Conservation (phyloP, 306 rosid species). For the Citrullus amarus region DNA sequence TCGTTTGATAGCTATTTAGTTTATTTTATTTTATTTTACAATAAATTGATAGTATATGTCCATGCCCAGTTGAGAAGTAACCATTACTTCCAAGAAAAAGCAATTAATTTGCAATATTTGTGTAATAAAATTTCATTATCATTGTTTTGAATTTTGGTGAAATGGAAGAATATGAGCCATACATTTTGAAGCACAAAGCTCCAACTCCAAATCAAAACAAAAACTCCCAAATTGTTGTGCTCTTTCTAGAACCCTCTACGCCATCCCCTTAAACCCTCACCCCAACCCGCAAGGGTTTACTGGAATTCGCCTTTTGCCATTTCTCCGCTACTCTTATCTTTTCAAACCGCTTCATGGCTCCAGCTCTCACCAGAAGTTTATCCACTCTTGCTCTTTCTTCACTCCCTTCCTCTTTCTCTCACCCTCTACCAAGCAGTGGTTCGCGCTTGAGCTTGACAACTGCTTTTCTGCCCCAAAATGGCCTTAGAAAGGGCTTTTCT, state of each 20-base stretch:
- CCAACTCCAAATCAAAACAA: conserved; percentile 1
- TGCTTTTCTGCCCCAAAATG: conserved; percentile 46
- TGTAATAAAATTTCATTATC: background rate
- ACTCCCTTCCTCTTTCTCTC: conserved; percentile 45
- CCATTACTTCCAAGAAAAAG: background rate
- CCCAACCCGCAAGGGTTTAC: conserved; percentile 17
- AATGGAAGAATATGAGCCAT: conserved; percentile 31
- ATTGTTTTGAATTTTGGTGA: conserved; percentile 8
- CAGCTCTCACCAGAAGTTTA: conserved; percentile 58
- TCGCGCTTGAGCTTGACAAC: conserved; percentile 25
- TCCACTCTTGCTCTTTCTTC: conserved; percentile 46
- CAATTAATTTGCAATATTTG: background rate
- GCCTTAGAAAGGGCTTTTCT: conserved; percentile 23
- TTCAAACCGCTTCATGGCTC: conserved; percentile 40
- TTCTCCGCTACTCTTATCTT: conserved; percentile 1
- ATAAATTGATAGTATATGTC: too few relatives aligned
- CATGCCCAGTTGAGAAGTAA: background rate
- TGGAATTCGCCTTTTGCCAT: background rate
- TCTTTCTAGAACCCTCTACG: conserved; percentile 36
- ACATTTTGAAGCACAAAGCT: conserved; percentile 13
- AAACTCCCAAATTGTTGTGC: background rate
- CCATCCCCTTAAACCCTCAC: conserved; percentile 24
- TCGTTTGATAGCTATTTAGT: too few relatives aligned
- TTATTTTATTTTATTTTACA: too few relatives aligned
- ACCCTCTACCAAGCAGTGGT: conserved; percentile 16